Evolutionary conservation across 2,329 filamentous ascomycete species (phyloP).

Genomic region (Ascochyta clinopodiicola): DNA sequence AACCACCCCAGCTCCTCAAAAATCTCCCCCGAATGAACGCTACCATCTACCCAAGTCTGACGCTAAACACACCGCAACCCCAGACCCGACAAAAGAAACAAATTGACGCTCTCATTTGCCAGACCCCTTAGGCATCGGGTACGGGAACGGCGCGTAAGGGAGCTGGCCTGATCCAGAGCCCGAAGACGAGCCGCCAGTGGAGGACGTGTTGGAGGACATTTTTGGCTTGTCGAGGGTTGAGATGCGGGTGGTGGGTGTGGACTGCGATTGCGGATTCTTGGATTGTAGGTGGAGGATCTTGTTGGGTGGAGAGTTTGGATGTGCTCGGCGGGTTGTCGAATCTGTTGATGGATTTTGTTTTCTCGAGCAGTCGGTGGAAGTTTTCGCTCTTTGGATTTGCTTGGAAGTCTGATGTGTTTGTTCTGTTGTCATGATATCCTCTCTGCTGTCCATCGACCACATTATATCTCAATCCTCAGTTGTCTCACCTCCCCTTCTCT

Average conservation of each 20-base stretch:
- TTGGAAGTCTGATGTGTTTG: conserved; percentile 13
- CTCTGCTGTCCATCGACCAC: not conserved
- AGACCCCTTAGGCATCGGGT: conserved; percentile 39
- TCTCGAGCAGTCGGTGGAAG: conserved; percentile 19
- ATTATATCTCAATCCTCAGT: conserved; percentile 33
- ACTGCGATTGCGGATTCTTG: conserved; percentile 23
- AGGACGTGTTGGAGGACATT: conserved; percentile 48
- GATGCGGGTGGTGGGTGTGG: conserved; percentile 21
- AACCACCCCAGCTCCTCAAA: no score
- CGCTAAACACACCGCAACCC: no score
- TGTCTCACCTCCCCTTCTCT: conserved; percentile 20
- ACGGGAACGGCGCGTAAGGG: conserved; percentile 48
- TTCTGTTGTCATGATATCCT: conserved; percentile 16
- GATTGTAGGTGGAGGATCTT: conserved; percentile 6
- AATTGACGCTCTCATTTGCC: conserved; percentile 22
- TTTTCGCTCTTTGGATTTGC: conserved; percentile 14
- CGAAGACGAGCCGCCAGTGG: conserved; percentile 37
- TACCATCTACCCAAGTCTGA: not conserved
- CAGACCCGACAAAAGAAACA: no score
- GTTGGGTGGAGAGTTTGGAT: conserved; percentile 12
- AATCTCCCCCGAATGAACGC: not conserved
- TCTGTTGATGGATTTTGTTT: conserved; percentile 38
- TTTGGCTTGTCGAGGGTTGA: conserved; percentile 11
- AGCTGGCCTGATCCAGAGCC: conserved; percentile 39
- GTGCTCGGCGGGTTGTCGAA: conserved; percentile 19